These are phyloP conservation scores for Casuarina cunninghamiana DNA, from an alignment of 306 rosid species.

Conservation along the genomic window DNA sequence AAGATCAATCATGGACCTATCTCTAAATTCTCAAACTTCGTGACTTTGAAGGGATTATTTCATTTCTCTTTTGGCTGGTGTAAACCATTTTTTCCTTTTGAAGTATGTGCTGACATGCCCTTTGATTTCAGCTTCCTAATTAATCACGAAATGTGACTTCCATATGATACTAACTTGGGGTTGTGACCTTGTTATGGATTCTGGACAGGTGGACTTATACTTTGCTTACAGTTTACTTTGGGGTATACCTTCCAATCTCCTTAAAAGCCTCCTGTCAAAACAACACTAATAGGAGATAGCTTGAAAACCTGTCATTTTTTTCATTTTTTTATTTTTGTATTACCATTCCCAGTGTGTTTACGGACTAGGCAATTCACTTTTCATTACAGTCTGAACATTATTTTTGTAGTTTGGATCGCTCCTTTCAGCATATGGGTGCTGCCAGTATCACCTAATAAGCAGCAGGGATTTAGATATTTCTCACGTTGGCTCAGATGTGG, in stretches of 20 bases:
- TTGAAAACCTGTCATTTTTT: not conserved
- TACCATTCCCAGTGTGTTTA: conserved; percentile 9
- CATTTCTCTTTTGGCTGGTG: not conserved
- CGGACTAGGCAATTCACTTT: not conserved
- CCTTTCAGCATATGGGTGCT: conserved; percentile 65
- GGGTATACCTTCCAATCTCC: conserved; percentile 47
- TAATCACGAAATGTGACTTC: conserved; percentile 19
- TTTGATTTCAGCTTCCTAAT: not conserved
- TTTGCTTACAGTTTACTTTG: conserved; percentile 67
- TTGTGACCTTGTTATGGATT: conserved; percentile 30
- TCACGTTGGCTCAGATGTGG: conserved; percentile 43
- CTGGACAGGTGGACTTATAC: conserved; percentile 80
- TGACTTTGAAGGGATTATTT: not conserved
- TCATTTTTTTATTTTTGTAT: not conserved
- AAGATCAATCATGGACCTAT: not conserved
- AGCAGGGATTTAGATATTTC: conserved; percentile 20
- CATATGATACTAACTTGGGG: conserved; percentile 10
- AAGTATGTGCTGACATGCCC: not conserved
- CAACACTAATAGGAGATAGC: not conserved
- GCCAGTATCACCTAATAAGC: conserved; percentile 35
- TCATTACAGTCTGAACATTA: conserved; percentile 20
- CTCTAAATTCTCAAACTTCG: not conserved
- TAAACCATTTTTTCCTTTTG: not conserved
- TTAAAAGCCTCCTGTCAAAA: conserved; percentile 17
- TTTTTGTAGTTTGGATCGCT: conserved; percentile 62